Percentiles rank a stretch among this genome's conserved stretches.
Conservation (phyloP, 2,329 filamentous ascomycete genomes). For the Trichoderma breve region DNA sequence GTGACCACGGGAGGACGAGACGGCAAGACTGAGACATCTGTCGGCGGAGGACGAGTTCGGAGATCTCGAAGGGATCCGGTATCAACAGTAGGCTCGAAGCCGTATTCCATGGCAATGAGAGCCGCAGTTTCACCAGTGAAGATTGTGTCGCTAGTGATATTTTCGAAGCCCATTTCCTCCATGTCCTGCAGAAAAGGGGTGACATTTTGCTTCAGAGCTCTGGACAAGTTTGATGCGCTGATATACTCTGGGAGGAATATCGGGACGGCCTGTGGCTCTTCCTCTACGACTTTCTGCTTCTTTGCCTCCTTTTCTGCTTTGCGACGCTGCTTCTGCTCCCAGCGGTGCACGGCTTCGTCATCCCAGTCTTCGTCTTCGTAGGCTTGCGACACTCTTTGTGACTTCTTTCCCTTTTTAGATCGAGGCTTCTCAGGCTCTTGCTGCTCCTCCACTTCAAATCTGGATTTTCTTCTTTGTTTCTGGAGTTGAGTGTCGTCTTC, state of each 20-base stretch:
- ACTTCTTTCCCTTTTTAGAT: constrained; percentile 30
- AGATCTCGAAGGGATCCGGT: constrained; percentile 67
- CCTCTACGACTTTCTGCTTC: constrained; percentile 39
- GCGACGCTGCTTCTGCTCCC: constrained; percentile 40
- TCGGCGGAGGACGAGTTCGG: constrained; percentile 63
- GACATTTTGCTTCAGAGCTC: constrained; percentile 67
- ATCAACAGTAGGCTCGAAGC: constrained; percentile 80
- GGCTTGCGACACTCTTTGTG: constrained; percentile 20
- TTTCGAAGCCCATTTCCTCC: constrained; percentile 84
- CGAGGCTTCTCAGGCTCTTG: constrained; percentile 23
- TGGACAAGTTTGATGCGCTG: constrained; percentile 77
- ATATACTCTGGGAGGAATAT: constrained; percentile 90
- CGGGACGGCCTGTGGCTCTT: constrained; percentile 47
- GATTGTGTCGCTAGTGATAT: constrained; percentile 76
- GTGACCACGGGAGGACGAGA: constrained; percentile 88
- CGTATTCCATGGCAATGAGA: constrained; percentile 87
- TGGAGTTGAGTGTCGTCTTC: constrained; percentile 19
- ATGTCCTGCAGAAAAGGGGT: constrained; percentile 73
- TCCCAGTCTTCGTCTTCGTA: constrained; percentile 38
- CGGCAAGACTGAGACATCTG: constrained; percentile 67
- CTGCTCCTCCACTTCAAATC: constrained; percentile 31
- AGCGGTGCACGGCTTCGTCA: constrained; percentile 37
- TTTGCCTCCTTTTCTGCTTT: constrained; percentile 44
- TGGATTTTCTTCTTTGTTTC: constrained; percentile 30
- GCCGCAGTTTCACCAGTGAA: constrained; percentile 88